A percentile compares a stretch with the other conserved stretches of the same genome.
Conservation (phyloP, 192 early-diverging fungal genomes). For the Backusella morwellensis region DNA sequence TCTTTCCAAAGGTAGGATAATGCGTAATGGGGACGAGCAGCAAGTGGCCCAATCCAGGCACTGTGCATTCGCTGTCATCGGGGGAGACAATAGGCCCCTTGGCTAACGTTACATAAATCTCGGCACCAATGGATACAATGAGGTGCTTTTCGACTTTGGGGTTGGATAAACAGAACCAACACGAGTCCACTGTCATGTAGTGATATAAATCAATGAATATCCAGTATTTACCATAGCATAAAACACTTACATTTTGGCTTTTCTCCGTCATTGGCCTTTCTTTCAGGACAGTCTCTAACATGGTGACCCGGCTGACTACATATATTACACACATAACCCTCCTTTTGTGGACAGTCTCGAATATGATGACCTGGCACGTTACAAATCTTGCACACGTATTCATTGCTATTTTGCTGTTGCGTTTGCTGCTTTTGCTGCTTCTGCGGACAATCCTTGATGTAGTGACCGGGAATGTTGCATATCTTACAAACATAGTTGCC, state of each 20-base stretch:
- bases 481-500: constrained; percentile 46
- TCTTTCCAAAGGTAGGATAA: constrained; percentile 43
- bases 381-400: constrained; percentile 52
- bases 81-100: constrained; percentile 77
- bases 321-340: constrained; percentile 57
- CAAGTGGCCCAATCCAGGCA: constrained; percentile 83
- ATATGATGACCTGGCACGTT: constrained; percentile 54
- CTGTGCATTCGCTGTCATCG: constrained; percentile 13
- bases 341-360: constrained; percentile 32
- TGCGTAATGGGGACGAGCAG: constrained; percentile 63
- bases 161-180: constrained; percentile 97
- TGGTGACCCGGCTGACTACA: constrained; percentile 67
- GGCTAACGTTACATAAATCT: constrained; percentile 82
- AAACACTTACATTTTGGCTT: neutral
- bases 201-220: constrained; percentile 9
- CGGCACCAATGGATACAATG: constrained; percentile 78
- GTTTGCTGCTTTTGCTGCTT: constrained; percentile 11
- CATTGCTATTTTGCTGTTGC: constrained; percentile 24
- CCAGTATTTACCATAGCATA: neutral
- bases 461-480: constrained; percentile 56
- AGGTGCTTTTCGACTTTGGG: constrained; percentile 89
- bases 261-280: neutral
- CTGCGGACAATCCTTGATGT: constrained; percentile 39
- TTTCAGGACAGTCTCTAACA: constrained; percentile 60
- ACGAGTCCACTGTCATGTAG: constrained; percentile 44